Conservation (phyloP, 2,329 filamentous ascomycete species). For the Fusarium sp. region DNA sequence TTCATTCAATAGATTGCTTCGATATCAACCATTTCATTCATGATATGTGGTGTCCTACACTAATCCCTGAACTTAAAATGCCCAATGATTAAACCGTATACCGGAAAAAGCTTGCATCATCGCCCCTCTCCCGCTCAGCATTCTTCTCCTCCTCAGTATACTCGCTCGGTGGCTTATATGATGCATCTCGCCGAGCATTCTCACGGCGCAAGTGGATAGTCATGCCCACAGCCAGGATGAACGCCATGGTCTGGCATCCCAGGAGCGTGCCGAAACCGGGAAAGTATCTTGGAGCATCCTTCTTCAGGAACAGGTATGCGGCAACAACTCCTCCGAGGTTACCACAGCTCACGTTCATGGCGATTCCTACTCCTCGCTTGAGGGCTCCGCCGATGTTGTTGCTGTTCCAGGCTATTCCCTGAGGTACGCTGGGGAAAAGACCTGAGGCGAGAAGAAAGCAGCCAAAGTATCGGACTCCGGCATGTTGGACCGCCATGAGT, state of each 20-base stretch:
- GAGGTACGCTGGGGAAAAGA: conserved; percentile 15
- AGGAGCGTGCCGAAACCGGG: conserved; percentile 7
- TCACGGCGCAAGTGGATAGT: conserved; percentile 6
- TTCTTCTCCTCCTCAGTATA: conserved; percentile 1
- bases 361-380: conserved; percentile 18
- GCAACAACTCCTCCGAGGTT: conserved; percentile 16
- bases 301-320: background rate
- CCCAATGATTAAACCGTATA: conserved; percentile 4
- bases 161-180: background rate
- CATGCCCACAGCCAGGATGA: conserved; percentile 6
- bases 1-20: background rate
- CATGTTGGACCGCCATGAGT: background rate
- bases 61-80: background rate
- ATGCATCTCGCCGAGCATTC: conserved; percentile 13
- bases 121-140: conserved; percentile 3
- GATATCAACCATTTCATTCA: background rate
- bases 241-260: conserved; percentile 1
- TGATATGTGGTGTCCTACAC: background rate
- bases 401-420: conserved; percentile 18
- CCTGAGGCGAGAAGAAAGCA: conserved; percentile 11
- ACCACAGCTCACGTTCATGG: conserved; percentile 12
- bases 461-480: conserved; percentile 1
- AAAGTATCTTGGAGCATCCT: conserved; percentile 10
- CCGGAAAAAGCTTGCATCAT: conserved; percentile 13
- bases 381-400: conserved; percentile 20